Conservation (phyloP, 768 basidiomycete species). For the Boletus rufocinnamomeus region DNA sequence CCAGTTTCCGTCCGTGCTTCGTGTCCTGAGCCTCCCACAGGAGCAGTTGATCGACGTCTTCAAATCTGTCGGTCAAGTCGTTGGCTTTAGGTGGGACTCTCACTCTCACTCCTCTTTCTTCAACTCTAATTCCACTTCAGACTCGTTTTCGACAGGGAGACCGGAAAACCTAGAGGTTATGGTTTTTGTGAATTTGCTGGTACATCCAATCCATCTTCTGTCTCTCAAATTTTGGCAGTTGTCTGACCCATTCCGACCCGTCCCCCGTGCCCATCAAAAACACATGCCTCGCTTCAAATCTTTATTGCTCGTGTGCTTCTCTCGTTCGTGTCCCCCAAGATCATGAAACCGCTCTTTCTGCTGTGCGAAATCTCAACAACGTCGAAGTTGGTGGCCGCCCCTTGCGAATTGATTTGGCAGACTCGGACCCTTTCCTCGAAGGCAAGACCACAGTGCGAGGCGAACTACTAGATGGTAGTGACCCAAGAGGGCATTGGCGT, state of each 20-base stretch:
- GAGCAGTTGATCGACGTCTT: slow-evolving; percentile 87
- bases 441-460: slow-evolving; percentile 87
- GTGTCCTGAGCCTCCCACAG: slow-evolving; percentile 34
- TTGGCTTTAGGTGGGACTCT: slow-evolving; percentile 74
- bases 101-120: not conserved
- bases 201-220: slow-evolving; percentile 48
- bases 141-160: slow-evolving; percentile 86
- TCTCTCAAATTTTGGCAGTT: slow-evolving; percentile 24
- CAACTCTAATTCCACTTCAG: slow-evolving; percentile 39
- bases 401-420: slow-evolving; percentile 91
- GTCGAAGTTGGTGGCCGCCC: slow-evolving; percentile 90
- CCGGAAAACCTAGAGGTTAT: slow-evolving; percentile 93
- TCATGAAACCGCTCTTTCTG: slow-evolving; percentile 93
- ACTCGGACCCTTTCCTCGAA: slow-evolving; percentile 90
- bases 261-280: slow-evolving; percentile 11
- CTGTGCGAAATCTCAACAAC: slow-evolving; percentile 94
- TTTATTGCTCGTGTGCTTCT: slow-evolving; percentile 15
- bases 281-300: not conserved
- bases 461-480: slow-evolving; percentile 71
- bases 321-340: slow-evolving; percentile 48
- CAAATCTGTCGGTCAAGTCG: slow-evolving; percentile 84
- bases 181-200: slow-evolving; percentile 93
- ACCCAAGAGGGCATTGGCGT: slow-evolving; percentile 39
- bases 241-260: slow-evolving; percentile 41
- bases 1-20: not conserved